These are phyloP conservation scores for Cantharellus anzutake DNA, from an alignment of 768 basidiomycete species.

Conservation along the genomic window DNA sequence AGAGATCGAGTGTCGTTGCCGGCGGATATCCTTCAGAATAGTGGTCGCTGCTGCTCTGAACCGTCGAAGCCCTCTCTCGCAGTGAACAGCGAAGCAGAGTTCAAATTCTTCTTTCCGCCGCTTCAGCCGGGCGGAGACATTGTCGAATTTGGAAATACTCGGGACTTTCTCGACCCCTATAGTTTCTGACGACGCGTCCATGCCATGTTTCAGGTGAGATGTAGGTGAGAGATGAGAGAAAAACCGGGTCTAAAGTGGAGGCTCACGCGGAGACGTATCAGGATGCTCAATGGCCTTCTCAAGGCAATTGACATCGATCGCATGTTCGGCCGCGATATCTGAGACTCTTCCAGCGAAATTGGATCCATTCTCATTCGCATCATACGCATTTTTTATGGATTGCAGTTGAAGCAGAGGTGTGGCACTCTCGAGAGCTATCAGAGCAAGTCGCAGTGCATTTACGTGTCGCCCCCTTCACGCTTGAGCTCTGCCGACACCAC, in stretches of 20 bases:
- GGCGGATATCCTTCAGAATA: not conserved
- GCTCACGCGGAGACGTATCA: too few relatives aligned
- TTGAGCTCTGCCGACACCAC: not conserved
- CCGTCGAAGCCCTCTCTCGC: not conserved
- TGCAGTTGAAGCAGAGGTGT: not conserved
- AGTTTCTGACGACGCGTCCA: not conserved
- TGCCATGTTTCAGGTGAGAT: not conserved
- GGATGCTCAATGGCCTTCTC: too few relatives aligned
- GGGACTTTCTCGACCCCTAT: not conserved
- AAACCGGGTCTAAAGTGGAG: too few relatives aligned
- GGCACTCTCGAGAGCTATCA: not conserved
- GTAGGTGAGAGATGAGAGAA: not conserved
- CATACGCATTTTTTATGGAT: too few relatives aligned
- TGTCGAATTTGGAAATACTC: too few relatives aligned
- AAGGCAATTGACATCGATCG: too few relatives aligned
- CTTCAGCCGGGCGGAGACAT: not conserved
- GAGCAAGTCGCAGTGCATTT: not conserved
- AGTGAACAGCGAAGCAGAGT: not conserved
- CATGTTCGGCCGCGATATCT: too few relatives aligned
- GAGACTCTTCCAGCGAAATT: too few relatives aligned
- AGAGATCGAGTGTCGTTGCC: not conserved
- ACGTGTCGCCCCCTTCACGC: not conserved
- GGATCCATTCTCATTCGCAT: too few relatives aligned
- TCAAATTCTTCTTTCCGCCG: not conserved
- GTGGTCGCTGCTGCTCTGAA: not conserved